Evolutionary conservation across 495 filamentous ascomycete genomes (phyloP).

Genomic region (Aspergillus indologenus): DNA sequence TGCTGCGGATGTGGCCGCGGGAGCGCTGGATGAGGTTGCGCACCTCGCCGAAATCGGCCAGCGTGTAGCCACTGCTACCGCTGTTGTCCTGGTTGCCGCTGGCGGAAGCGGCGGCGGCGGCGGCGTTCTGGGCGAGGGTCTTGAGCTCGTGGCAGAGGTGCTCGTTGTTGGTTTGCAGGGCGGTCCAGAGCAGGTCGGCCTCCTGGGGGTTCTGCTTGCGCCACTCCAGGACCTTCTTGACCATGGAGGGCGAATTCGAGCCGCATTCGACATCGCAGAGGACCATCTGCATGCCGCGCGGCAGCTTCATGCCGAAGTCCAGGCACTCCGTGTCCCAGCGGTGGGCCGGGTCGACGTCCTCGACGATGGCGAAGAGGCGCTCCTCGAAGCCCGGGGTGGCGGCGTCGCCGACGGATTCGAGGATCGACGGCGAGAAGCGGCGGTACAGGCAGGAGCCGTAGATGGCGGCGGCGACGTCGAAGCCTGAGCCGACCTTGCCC

Average conservation of each 20-base stretch:
- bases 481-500: constrained; percentile 93
- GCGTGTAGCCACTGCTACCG: constrained; percentile 5
- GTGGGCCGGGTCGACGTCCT: constrained; percentile 46
- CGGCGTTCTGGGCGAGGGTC: constrained; percentile 31
- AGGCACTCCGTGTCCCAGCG: constrained; percentile 76
- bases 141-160: constrained; percentile 62
- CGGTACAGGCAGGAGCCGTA: constrained; percentile 88
- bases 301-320: constrained; percentile 62
- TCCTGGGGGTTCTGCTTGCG: constrained; percentile 62
- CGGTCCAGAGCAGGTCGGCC: constrained; percentile 67
- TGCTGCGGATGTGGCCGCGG: constrained; percentile 62
- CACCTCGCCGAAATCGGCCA: constrained; percentile 29
- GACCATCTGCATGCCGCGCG: constrained; percentile 66
- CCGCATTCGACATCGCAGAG: constrained; percentile 97
- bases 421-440: constrained; percentile 79
- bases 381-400: constrained; percentile 62
- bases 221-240: constrained; percentile 86
- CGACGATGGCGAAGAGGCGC: constrained; percentile 61
- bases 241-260: constrained; percentile 91
- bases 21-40: constrained; percentile 47
- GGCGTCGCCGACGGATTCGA: constrained; percentile 61
- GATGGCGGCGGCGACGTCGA: constrained; percentile 92
- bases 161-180: constrained; percentile 72
- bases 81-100: constrained; percentile 19
- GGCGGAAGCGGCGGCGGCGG: too few relatives aligned